Evolutionary conservation across 345 rosid genomes (phyloP).

Genomic region (Lumnitzera racemosa): DNA sequence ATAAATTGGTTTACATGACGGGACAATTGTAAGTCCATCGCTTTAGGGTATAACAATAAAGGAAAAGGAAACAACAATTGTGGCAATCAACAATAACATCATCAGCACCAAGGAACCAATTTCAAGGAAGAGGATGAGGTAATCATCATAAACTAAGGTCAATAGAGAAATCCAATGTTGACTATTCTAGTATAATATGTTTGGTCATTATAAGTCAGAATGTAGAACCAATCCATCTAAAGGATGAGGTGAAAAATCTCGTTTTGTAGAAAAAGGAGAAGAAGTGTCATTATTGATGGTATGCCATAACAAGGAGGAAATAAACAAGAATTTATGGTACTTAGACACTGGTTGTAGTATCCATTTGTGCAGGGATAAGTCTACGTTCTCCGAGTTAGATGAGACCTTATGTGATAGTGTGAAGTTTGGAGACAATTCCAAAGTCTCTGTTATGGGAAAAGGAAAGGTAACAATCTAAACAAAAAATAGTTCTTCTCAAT

Average conservation of each 20-base stretch:
- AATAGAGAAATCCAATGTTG: background rate
- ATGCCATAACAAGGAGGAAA: background rate
- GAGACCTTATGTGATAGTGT: too few species aligned
- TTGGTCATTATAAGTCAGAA: conserved; percentile 11
- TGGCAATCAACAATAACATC: background rate
- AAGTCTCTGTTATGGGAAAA: background rate
- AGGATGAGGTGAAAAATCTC: background rate
- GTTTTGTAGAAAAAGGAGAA: background rate
- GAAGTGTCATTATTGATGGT: conserved; percentile 7
- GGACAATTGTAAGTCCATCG: too few species aligned
- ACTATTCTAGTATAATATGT: background rate
- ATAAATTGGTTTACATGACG: too few species aligned
- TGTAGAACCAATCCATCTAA: background rate
- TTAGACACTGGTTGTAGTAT: conserved; percentile 2
- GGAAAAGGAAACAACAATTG: too few species aligned
- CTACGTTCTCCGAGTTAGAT: background rate
- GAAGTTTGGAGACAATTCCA: background rate
- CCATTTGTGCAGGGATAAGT: conserved; percentile 2
- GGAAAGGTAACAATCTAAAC: background rate
- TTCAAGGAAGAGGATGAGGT: background rate
- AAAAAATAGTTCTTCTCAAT: background rate
- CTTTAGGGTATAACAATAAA: too few species aligned
- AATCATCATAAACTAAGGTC: background rate
- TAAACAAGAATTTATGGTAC: background rate
- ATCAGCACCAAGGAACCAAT: too few species aligned